Base-by-base conservation (phyloP, 306 rosid species). In the Prunus fruticosa region DNA sequence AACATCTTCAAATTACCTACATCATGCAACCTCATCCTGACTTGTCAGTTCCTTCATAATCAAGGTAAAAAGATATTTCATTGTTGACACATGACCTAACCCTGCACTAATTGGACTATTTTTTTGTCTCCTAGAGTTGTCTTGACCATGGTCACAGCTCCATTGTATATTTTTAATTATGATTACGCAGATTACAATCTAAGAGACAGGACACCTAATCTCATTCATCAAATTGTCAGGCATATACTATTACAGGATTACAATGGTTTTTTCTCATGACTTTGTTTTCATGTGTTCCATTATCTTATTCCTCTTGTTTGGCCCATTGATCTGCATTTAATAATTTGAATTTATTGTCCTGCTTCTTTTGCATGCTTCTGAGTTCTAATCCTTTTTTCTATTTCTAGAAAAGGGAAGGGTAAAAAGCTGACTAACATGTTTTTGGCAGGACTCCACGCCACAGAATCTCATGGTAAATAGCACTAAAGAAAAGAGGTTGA, bases 401-500 rank as follows among this genome's bases (percentile, higher is more conserved):
- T 49, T 50, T 49, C 73, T 47, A 23, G 45, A 50, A 49, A 49
- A 49, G 1, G 1, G 43, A 68, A 8, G 28, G 54, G 1, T 22
- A 41, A n/a, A 46, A 23, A 67, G 57, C 67, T 22, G 67, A 72
- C 27, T 14, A 46, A 27, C n/a, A 13, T 20, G 12, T 23, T 46
- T 54, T 22, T 56, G 16, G 56, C 56, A 15, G 63, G 41, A 72
- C 18, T 4, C 22, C 53, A 56, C 3, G 3, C 27, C 27, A 51
- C 20, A 54, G 13, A 57, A 27, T 41, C 3, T 46, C 67, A 57
- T 58, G 6, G 45, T 30, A 73, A 23, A 67, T 41, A 56, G 14
- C 23, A 72, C 67, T 58, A 32, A 80, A 57, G 58, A 22, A 13
- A 78, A 58, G 73, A 49, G 23, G 60, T 0, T 32, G 58, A 54